Evolutionary conservation across 225 moss, liverwort and hornwort species (phyloP), one percentile per base, ranked within the genome.

Genomic region (Asterella californica): DNA sequence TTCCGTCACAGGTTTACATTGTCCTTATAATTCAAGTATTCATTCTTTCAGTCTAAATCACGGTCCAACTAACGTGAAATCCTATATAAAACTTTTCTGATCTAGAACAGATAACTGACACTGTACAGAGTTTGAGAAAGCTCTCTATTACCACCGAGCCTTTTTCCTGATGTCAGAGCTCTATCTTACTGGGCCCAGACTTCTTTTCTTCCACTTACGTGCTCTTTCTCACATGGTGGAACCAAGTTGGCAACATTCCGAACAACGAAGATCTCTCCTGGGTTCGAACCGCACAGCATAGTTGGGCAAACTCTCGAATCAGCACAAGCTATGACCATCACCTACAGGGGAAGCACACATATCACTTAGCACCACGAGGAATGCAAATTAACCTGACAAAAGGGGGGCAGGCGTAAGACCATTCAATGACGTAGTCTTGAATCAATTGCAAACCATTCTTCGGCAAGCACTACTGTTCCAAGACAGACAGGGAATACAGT

Each of bases 211-310:
- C 2, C 38, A 52, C 73, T 33, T 75, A 87, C 87, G 75, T 21
- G 69, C 2, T 84, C 81, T 30, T 79, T 85, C 80, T 90, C 92
- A 53, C 82, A 90, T 6, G 96, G 94, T 50, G 94, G 96, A 48
- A 96, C 94, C 87, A 96, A 78, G 81, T 96, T 96, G 77, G 96
- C 96, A 80, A 96, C 96, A 76, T 96, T 96, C 48, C 94, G 90
- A 38, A 94, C 89, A 34, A 88, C 87, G 81, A 96, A 96, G 36
- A 92, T 94, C 54, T 96, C 96, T 0, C 96, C 96, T 63, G 94
- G 91, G 72, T 94, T 88, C 50, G 93, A 79, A 52, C 96, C 96
- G 74, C 92, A 91, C 70, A 96, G 89, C 89, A 90, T 91, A 15
- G 92, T 90, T 22, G 96, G 96, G 76, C 91, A 94, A 47, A 96